Conservation (phyloP, 2,329 filamentous ascomycete species). For the Diplodia sapinea region DNA sequence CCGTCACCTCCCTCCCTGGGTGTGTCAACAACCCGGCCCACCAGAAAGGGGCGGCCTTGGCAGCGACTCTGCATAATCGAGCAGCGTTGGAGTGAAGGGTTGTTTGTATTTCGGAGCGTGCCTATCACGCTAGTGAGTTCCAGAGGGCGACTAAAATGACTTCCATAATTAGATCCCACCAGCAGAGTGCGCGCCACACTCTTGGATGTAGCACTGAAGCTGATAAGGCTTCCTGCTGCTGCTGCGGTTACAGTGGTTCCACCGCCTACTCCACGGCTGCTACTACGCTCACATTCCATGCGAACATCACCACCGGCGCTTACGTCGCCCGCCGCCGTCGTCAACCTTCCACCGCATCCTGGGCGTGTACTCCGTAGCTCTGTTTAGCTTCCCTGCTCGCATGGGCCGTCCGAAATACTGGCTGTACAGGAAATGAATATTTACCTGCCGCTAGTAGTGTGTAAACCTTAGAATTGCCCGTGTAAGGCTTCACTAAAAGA, state of each 20-base stretch:
- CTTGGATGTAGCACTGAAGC: neutral
- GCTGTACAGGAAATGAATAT: neutral
- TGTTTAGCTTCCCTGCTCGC: no score
- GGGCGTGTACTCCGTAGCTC: no score
- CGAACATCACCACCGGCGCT: neutral
- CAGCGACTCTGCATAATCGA: no score
- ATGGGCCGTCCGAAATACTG: neutral
- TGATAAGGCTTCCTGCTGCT: neutral
- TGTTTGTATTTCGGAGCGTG: neutral
- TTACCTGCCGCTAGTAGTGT: neutral
- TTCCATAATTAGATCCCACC: neutral
- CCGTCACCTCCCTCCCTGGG: conserved; percentile 35
- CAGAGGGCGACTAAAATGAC: neutral
- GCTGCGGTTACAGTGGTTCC: neutral
- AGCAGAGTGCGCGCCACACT: neutral
- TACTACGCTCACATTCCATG: conserved; percentile 5
- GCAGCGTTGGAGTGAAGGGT: no score
- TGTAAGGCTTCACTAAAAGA: neutral
- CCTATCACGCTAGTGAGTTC: neutral
- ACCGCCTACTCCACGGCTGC: neutral
- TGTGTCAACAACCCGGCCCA: no score
- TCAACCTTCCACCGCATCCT: no score
- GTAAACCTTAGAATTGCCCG: neutral
- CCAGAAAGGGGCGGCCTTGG: no score
- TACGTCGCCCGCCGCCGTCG: no score